phyloP scores from a whole-genome alignment of 2,329 filamentous ascomycete genomes.

The Nigrospora oryzae region DNA sequence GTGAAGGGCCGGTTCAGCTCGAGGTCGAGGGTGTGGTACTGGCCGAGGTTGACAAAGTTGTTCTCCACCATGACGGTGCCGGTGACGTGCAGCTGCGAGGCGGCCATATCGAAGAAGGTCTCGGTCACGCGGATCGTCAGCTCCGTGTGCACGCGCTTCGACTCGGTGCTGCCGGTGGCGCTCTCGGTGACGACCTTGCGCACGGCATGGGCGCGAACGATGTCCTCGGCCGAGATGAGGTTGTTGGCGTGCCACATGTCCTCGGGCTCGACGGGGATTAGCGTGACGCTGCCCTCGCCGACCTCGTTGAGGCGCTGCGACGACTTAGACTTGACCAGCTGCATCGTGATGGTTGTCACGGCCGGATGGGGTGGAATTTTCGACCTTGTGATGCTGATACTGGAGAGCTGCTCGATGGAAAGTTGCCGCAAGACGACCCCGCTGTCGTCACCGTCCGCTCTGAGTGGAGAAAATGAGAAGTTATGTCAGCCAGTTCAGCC shows the following conservation, averaged over 20 bases:
- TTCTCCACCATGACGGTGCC: constrained; percentile 46
- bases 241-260: constrained; percentile 55
- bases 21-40: constrained; percentile 62
- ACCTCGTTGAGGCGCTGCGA: constrained; percentile 26
- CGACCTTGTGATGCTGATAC: neutral
- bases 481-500: no score
- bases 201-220: constrained; percentile 45
- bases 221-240: constrained; percentile 44
- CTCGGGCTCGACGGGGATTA: constrained; percentile 32
- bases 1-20: constrained; percentile 85
- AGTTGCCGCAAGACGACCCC: neutral
- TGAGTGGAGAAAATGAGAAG: no score
- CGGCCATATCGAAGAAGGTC: constrained; percentile 49
- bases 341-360: constrained; percentile 18
- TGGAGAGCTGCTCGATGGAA: neutral
- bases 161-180: constrained; percentile 34
- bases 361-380: neutral
- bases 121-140: constrained; percentile 48
- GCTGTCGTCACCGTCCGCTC: neutral
- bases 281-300: constrained; percentile 27
- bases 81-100: constrained; percentile 47
- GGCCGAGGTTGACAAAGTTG: constrained; percentile 40
- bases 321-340: constrained; percentile 27
- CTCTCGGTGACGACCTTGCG: constrained; percentile 44
- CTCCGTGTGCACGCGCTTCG: constrained; percentile 47